Evolutionary conservation across 331 rosid genomes (phyloP).

Genomic region (Acacia concinna): DNA sequence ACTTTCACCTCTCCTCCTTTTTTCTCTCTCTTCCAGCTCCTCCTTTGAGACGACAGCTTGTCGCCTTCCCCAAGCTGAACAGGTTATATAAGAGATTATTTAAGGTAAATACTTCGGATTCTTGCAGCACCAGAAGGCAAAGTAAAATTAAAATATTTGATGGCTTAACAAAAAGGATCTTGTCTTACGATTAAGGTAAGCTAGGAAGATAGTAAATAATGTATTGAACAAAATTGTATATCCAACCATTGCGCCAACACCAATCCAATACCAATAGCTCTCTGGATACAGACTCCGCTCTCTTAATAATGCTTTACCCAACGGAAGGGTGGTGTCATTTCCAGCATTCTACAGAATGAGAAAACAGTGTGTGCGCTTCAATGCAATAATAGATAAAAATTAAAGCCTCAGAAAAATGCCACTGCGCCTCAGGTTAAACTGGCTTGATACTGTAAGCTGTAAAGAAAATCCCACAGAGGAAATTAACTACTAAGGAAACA

Average conservation of each 20-base stretch:
- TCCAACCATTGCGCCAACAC: constrained; percentile 93
- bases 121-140: constrained; percentile 29
- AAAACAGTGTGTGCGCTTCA: constrained; percentile 27
- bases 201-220: constrained; percentile 80
- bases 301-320: constrained; percentile 76
- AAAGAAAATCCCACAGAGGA: constrained; percentile 1
- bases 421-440: constrained; percentile 3
- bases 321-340: constrained; percentile 48
- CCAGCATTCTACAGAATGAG: constrained; percentile 50
- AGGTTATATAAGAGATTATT: background rate
- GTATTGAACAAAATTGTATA: constrained; percentile 79
- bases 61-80: constrained; percentile 77
- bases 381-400: background rate
- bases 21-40: constrained; percentile 83
- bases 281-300: constrained; percentile 67
- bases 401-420: constrained; percentile 7
- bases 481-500: constrained; percentile 11
- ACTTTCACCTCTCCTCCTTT: constrained; percentile 78
- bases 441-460: background rate
- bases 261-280: constrained; percentile 99
- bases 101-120: constrained; percentile 5
- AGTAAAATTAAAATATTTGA: constrained; percentile 21
- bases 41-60: constrained; percentile 93
- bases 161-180: constrained; percentile 24
- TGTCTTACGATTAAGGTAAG: constrained; percentile 93